Base-by-base conservation (phyloP, 805 yeast genomes). In the Candida bentonensis region DNA sequence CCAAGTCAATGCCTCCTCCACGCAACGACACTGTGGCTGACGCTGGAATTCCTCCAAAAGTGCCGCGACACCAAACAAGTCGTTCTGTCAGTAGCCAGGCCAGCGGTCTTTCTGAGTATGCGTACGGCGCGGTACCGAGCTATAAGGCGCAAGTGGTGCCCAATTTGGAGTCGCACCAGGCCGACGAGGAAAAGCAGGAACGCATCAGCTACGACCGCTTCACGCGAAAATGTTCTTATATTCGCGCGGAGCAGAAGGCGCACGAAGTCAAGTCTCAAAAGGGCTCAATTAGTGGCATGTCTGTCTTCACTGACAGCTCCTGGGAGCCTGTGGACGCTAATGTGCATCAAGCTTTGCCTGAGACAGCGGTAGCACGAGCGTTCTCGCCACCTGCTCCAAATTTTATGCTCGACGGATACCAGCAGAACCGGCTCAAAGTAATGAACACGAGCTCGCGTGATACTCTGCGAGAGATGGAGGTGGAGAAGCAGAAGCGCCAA, bases 41-140 rank as follows among this genome's bases (percentile, higher is more conserved):
- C 40, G 55, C 53, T 13, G 58, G 58, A 1, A 53, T 54, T 30
- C 58, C 58, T 15, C 58, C 58, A 4, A 42, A 42, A 30, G 57
- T 52, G 11, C 58, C 58, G 3, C 48, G 51, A 2, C 58, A 54
- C 27, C 45, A 50, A n/a, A n/a, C 17, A 7, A 15, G 15, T 22
- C 9, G 25, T 11, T 21, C 23, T 15, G 41, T 21, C n/a, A 22
- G 23, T 13, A 22, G 25, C 23, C 21, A 20, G 7, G 7, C 15
- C 23, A 15, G 15, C 15, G 41, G 41, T 15, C 26, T 42, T 13
- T 11, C 39, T 33, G 22, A 22, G 27, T 40, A 42, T 27, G 25
- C 28, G 23, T 26, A 42, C 43, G 48, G 22, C 21, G 42, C 28
- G 22, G 26, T 4, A 20, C 7, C 21, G 17, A 23, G 15, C 11